Evolutionary conservation across 148 eudicot species (phyloP).

Genomic region (Vaccinium darrowii): DNA sequence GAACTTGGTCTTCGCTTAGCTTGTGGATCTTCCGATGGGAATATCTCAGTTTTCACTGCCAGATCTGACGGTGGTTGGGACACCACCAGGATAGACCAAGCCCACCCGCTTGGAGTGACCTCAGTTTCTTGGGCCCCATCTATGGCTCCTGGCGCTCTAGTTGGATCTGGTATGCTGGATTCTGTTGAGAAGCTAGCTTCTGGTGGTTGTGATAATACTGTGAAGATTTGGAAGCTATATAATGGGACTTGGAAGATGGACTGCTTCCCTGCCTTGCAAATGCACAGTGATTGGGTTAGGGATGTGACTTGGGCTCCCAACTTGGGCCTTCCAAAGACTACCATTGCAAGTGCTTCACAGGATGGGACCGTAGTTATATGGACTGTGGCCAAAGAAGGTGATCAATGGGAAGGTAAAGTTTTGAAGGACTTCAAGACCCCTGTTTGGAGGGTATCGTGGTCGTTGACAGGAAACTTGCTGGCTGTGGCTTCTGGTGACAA

Average conservation of each 20-base stretch:
- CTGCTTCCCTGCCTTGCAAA: slow-evolving; percentile 87
- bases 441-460: slow-evolving; percentile 96
- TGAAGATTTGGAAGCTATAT: slow-evolving; percentile 77
- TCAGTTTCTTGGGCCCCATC: slow-evolving; percentile 96
- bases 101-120: slow-evolving; percentile 93
- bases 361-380: slow-evolving; percentile 91
- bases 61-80: slow-evolving; percentile 88
- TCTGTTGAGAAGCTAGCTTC: slow-evolving; percentile 83
- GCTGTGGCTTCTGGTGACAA: slow-evolving; percentile 90
- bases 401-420: slow-evolving; percentile 85
- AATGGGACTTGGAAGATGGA: slow-evolving; percentile 90
- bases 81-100: slow-evolving; percentile 73
- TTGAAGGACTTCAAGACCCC: slow-evolving; percentile 82
- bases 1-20: slow-evolving; percentile 89
- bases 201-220: slow-evolving; percentile 88
- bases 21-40: slow-evolving; percentile 90
- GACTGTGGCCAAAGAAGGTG: slow-evolving; percentile 85
- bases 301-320: slow-evolving; percentile 98
- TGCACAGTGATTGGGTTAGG: slow-evolving; percentile 83
- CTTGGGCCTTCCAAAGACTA: slow-evolving; percentile 88
- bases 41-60: slow-evolving; percentile 69
- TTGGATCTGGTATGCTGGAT: slow-evolving; percentile 62
- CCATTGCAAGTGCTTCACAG: slow-evolving; percentile 89
- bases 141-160: slow-evolving; percentile 71
- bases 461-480: slow-evolving; percentile 83